A percentile compares a stretch with the other conserved stretches of the same genome.
These are phyloP conservation scores for Pseudogymnoascus sp. DNA, from an alignment of 2,329 filamentous ascomycete genomes.

Conservation along the genomic window DNA sequence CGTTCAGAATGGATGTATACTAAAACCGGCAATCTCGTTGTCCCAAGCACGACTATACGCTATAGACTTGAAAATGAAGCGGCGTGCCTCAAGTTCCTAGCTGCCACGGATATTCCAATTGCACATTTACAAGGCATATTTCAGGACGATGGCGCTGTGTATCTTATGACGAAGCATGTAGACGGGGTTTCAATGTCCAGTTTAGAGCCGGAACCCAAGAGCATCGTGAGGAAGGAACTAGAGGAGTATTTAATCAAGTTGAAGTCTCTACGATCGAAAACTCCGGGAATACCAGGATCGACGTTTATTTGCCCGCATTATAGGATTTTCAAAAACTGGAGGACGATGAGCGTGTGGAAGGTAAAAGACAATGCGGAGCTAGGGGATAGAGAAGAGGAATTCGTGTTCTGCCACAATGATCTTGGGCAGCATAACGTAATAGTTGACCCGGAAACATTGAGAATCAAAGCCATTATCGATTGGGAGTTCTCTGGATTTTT, in stretches of 20 bases:
- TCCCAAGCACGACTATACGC: neutral
- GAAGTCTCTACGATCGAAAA: constrained; percentile 12
- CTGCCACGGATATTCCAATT: constrained; percentile 13
- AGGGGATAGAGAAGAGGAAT: constrained; percentile 11
- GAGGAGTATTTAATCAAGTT: constrained; percentile 10
- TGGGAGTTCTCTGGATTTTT: constrained; percentile 35
- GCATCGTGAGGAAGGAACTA: constrained; percentile 14
- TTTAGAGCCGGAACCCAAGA: constrained; percentile 4
- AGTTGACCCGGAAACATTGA: constrained; percentile 26
- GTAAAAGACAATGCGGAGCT: constrained; percentile 14
- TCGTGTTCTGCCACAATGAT: constrained; percentile 27
- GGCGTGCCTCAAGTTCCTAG: constrained; percentile 6
- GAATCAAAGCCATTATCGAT: constrained; percentile 32
- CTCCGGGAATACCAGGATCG: constrained; percentile 9
- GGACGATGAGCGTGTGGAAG: neutral
- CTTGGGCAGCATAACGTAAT: constrained; percentile 25
- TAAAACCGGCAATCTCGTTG: neutral
- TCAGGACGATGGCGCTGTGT: constrained; percentile 14
- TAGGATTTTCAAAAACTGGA: neutral
- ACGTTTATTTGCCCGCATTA: neutral
- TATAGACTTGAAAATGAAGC: constrained; percentile 14
- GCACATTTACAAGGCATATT: constrained; percentile 12
- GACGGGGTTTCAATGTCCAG: constrained; percentile 12
- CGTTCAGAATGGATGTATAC: constrained; percentile 17
- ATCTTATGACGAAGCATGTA: constrained; percentile 12